Percentiles rank a stretch among this genome's conserved stretches.
These are phyloP conservation scores for Hydrangea macrophylla DNA, from an alignment of 148 eudicot species.

Conservation along the genomic window DNA sequence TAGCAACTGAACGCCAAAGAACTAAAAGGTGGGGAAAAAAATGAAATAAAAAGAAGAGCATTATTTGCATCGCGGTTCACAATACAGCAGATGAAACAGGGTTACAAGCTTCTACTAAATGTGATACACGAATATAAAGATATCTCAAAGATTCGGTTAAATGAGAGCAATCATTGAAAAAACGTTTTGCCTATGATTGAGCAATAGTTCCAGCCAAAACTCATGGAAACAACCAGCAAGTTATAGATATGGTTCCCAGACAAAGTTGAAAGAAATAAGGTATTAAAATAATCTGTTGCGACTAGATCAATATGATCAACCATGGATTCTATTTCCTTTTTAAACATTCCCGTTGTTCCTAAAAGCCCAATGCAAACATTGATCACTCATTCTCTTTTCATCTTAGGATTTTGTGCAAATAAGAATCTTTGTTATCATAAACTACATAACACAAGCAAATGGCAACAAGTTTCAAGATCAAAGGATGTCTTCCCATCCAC, in stretches of 20 bases:
- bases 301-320: neutral
- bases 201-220: neutral
- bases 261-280: too few relatives aligned
- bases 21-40: too few relatives aligned
- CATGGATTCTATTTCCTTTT: neutral
- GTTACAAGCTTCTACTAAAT: neutral
- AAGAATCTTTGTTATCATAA: too few relatives aligned
- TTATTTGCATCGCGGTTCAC: neutral
- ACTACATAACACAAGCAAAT: too few relatives aligned
- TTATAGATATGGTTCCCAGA: neutral
- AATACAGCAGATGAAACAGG: neutral
- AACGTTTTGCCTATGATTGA: neutral
- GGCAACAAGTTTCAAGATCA: too few relatives aligned
- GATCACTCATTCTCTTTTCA: too few relatives aligned
- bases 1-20: too few relatives aligned
- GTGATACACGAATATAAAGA: neutral
- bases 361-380: too few relatives aligned
- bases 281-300: neutral
- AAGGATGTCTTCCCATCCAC: too few relatives aligned
- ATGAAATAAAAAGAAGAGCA: too few relatives aligned
- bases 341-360: too few relatives aligned
- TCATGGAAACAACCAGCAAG: neutral
- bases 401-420: too few relatives aligned
- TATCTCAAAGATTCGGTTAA: neutral
- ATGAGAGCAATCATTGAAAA: neutral